Conservation (phyloP, 768 basidiomycete species). For the Psilocybe tampanensis region DNA sequence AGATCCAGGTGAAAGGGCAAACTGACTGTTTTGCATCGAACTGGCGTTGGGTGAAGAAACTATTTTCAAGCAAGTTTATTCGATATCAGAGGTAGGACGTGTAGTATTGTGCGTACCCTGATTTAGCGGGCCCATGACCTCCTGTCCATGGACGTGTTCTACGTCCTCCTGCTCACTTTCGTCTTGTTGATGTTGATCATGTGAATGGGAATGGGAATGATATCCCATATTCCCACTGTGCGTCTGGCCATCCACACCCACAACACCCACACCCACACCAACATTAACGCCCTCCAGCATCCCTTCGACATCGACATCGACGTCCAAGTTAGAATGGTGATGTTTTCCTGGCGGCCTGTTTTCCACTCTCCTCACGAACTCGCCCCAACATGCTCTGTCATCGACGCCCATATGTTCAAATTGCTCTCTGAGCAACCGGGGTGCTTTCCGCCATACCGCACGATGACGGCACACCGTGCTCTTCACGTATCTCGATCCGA, state of each 20-base stretch:
- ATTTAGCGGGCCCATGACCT: constrained; percentile 30
- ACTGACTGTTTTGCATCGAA: constrained; percentile 20
- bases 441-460: constrained; percentile 67
- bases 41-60: constrained; percentile 14
- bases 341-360: constrained; percentile 41
- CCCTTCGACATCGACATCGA: constrained; percentile 13
- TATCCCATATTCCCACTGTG: neutral
- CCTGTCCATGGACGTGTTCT: constrained; percentile 23
- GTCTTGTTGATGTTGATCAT: constrained; percentile 17
- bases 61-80: neutral
- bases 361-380: constrained; percentile 66
- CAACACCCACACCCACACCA: too few species aligned
- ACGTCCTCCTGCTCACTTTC: constrained; percentile 13
- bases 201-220: constrained; percentile 9
- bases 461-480: constrained; percentile 73
- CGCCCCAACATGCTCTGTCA: constrained; percentile 68
- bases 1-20: neutral
- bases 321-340: constrained; percentile 8
- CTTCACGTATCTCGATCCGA: constrained; percentile 72
- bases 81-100: neutral
- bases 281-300: neutral
- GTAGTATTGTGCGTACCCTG: constrained; percentile 17
- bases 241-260: too few species aligned
- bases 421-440: constrained; percentile 43
- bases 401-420: constrained; percentile 58